Conservation (phyloP, 78 protist genomes). For the Protostelium mycophagum region DNA sequence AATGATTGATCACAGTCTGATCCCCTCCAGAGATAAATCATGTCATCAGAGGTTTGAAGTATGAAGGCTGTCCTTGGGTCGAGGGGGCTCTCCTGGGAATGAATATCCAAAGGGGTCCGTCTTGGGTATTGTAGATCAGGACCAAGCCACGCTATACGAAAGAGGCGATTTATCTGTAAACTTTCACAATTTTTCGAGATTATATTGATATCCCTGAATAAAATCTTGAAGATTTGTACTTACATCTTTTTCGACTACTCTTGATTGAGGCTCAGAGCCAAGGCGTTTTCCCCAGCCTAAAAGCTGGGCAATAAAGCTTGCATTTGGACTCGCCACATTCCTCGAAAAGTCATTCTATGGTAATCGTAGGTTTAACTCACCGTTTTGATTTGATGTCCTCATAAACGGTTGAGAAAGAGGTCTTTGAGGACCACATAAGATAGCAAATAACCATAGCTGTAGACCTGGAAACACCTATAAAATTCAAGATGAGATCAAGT, state of each 20-base stretch:
- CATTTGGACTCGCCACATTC: constrained; percentile 50
- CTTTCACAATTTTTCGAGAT: too few relatives aligned
- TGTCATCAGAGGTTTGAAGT: neutral
- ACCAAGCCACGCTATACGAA: neutral
- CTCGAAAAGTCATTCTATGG: constrained; percentile 33
- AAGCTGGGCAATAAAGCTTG: constrained; percentile 11
- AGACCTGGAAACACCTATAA: constrained; percentile 21
- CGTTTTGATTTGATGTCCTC: constrained; percentile 7
- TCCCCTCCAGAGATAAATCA: neutral
- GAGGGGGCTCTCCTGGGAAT: neutral
- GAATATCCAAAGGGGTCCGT: neutral
- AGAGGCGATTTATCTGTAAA: neutral
- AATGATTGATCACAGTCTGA: neutral
- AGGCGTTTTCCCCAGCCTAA: neutral
- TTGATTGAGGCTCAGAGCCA: neutral
- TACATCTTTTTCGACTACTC: too few relatives aligned
- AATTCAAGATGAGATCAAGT: neutral
- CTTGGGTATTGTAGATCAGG: neutral
- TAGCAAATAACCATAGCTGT: constrained; percentile 36
- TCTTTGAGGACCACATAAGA: constrained; percentile 14
- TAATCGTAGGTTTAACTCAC: constrained; percentile 34
- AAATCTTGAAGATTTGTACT: too few relatives aligned
- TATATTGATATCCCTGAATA: neutral
- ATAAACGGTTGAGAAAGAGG: neutral
- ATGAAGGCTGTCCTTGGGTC: neutral